Conservation (phyloP, 495 filamentous ascomycete genomes). For the Penicillium simplicissimum region DNA sequence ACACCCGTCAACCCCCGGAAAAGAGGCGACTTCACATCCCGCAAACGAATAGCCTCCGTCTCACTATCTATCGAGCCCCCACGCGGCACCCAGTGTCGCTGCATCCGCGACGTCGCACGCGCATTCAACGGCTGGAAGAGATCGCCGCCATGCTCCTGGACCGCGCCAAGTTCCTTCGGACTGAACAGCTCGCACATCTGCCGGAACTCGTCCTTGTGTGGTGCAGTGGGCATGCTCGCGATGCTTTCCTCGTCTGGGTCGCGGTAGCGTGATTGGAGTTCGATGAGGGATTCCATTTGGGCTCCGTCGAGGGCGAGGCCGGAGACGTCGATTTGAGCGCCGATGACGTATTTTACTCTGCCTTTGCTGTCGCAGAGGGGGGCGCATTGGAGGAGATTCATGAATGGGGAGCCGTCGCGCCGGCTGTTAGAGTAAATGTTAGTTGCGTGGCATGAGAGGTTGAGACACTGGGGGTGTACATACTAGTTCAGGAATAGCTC, state of each 20-base stretch:
- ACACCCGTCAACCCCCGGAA: slow-evolving; percentile 39
- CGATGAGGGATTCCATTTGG: slow-evolving; percentile 58
- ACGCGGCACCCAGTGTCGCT: slow-evolving; percentile 20
- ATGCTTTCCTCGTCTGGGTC: slow-evolving; percentile 23
- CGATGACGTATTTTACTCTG: slow-evolving; percentile 61
- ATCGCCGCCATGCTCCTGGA: slow-evolving; percentile 39
- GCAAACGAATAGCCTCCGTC: slow-evolving; percentile 26
- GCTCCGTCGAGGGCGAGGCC: slow-evolving; percentile 57
- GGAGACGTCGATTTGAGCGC: slow-evolving; percentile 61
- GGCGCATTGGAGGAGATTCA: slow-evolving; percentile 65
- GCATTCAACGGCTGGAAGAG: slow-evolving; percentile 32
- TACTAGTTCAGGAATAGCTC: slow-evolving; percentile 72
- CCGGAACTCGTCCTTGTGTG: slow-evolving; percentile 44
- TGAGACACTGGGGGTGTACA: slow-evolving; percentile 15
- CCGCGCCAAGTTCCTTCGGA: slow-evolving; percentile 52
- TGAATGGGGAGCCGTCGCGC: slow-evolving; percentile 63
- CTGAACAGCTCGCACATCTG: slow-evolving; percentile 60
- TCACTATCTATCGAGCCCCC: slow-evolving; percentile 20
- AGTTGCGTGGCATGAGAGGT: not conserved
- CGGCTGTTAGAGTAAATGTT: slow-evolving; percentile 35
- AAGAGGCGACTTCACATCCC: slow-evolving; percentile 26
- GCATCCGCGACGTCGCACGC: not conserved
- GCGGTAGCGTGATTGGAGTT: slow-evolving; percentile 35
- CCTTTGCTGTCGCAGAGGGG: slow-evolving; percentile 62
- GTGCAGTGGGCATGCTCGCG: slow-evolving; percentile 13